Percentiles rank a stretch among this genome's conserved stretches.
Conservation (phyloP, 106 monocot species). For the Dioscorea alata region DNA sequence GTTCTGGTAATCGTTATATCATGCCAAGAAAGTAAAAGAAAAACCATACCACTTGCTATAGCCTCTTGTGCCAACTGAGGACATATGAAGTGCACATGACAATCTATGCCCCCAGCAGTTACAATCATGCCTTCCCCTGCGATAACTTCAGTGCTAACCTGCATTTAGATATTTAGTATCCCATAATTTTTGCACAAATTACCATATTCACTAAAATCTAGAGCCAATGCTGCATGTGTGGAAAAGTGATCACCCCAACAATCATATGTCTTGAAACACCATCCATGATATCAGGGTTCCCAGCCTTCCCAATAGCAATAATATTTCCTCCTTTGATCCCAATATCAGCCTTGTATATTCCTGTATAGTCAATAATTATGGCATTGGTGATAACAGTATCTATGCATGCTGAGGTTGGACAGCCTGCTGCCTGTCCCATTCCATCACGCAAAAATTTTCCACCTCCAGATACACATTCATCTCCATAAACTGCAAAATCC, state of each 20-base stretch:
- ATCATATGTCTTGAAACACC: constrained; percentile 66
- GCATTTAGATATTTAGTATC: constrained; percentile 14
- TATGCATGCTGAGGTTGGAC: constrained; percentile 47
- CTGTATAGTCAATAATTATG: constrained; percentile 86
- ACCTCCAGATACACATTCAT: constrained; percentile 99
- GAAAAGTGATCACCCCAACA: constrained; percentile 65
- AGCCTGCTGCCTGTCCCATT: constrained; percentile 96
- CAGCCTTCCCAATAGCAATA: constrained; percentile 80
- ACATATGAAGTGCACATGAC: constrained; percentile 97
- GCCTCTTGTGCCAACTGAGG: constrained; percentile 83
- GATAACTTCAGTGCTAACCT: constrained; percentile 95
- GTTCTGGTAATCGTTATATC: background rate
- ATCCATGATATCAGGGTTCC: constrained; percentile 98
- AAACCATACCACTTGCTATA: constrained; percentile 81
- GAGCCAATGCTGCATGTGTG: background rate
- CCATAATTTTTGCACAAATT: background rate
- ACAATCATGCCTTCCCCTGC: constrained; percentile 93
- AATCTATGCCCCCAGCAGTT: constrained; percentile 95
- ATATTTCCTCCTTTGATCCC: constrained; percentile 83
- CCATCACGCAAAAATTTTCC: constrained; percentile 99
- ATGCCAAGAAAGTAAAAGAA: background rate
- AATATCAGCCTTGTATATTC: constrained; percentile 99
- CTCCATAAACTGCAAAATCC: constrained; percentile 85
- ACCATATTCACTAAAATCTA: too few relatives aligned
- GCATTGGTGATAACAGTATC: constrained; percentile 99